Base-by-base conservation (phyloP, 139 green algal genomes). In the Chlamydomonas sp. region DNA sequence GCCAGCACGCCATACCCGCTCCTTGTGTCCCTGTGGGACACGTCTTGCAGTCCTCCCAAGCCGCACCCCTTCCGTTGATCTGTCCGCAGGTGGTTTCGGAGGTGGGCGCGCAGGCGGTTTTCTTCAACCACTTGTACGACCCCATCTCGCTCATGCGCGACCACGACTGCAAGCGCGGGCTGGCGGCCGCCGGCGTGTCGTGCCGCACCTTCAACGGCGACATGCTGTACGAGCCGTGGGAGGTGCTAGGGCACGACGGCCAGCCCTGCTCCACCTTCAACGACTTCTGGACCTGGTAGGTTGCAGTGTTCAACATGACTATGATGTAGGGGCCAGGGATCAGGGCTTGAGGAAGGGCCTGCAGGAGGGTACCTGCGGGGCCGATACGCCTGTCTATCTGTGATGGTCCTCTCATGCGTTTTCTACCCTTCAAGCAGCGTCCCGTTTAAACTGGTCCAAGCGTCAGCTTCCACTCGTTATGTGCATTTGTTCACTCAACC, bases 101-200 rank as follows among this genome's bases (percentile, higher is more conserved):
- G 81, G 92, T 95, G 0, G 94, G 94, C 17, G 94, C 93, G 2
- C 63, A 89, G 79, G 89, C 93, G 2, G 90, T 99, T 49, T 96
- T 96, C 78, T 99, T 98, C 94, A 99, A 99, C 91, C 95, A 99
- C 89, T 90, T 99, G 63, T 99, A 99, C 86, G 97, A 99, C 91
- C 96, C 96, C 63, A 97, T 99, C 68, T 97, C 93, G 57, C 93
- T 99, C 85, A 97, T 98, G 82, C 90, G 97, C 2, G 96, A 98
- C 89, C 94, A 97, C 78, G 93, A 96, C 87, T 92, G 97, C 20
- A 98, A 98, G 88, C 85, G 91, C 57, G 89, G 78, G 14, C 92
- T 99, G 81, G 72, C 83, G 0, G 78, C 85, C 1, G 69, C 77
- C 1, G 89, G 91, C 62, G 78, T 98, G 1, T 74, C 87, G 62